phyloP scores from a whole-genome alignment of 345 rosid genomes.

The Hibiscus trionum region DNA sequence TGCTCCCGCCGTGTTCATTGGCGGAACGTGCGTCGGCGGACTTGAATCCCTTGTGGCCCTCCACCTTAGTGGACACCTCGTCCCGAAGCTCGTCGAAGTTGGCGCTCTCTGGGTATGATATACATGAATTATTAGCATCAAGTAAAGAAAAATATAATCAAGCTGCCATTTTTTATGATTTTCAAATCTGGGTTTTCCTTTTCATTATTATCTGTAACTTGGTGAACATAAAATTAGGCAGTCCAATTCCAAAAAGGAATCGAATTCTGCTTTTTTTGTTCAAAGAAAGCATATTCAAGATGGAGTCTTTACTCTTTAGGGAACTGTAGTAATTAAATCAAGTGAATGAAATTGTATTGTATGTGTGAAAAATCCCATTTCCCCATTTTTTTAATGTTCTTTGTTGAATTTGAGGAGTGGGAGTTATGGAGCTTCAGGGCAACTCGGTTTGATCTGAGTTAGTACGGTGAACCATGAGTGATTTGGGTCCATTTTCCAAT shows the following conservation, averaged over 20 bases:
- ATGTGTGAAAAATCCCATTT: neutral
- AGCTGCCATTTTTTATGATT: neutral
- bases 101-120: conserved; percentile 81
- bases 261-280: neutral
- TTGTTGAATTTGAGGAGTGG: neutral
- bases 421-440: neutral
- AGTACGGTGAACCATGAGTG: neutral
- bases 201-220: neutral
- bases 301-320: neutral
- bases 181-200: neutral
- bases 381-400: neutral
- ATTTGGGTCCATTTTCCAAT: neutral
- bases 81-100: conserved; percentile 79
- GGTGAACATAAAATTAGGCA: conserved; percentile 4
- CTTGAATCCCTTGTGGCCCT: conserved; percentile 86
- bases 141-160: neutral
- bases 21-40: conserved; percentile 76
- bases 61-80: conserved; percentile 79
- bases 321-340: neutral
- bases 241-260: neutral
- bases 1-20: conserved; percentile 66
- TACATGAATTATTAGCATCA: conserved; percentile 3
- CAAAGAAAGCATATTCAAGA: conserved; percentile 1
- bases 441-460: conserved; percentile 1
- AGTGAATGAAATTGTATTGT: conserved; percentile 3